These are phyloP conservation scores for Xylaria sp. DNA, from an alignment of 495 filamentous ascomycete genomes.

Conservation along the genomic window DNA sequence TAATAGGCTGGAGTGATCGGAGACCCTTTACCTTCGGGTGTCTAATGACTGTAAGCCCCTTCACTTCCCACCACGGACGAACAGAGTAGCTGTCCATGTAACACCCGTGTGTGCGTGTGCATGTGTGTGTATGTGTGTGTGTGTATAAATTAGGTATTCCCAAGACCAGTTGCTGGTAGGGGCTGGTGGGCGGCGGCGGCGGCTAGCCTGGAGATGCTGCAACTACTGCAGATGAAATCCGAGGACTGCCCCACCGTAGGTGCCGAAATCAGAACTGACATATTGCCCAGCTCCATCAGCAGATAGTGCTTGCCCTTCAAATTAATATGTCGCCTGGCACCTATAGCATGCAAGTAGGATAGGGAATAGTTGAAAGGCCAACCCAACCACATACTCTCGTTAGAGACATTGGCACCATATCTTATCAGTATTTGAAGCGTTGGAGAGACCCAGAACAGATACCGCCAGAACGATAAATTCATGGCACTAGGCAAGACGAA, in stretches of 20 bases:
- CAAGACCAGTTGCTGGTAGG: constrained; percentile 4
- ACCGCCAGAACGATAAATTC: constrained; percentile 7
- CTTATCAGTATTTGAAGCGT: constrained; percentile 18
- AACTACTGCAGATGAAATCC: constrained; percentile 13
- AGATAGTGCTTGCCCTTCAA: constrained; percentile 13
- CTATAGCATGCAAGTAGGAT: constrained; percentile 16
- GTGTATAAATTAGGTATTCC: constrained; percentile 12
- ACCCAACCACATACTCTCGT: constrained; percentile 16
- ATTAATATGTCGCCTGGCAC: not conserved
- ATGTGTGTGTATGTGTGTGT: constrained; percentile 16
- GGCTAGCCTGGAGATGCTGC: not conserved
- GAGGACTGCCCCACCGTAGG: not conserved
- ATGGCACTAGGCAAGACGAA: constrained; percentile 13
- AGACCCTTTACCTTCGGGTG: constrained; percentile 22
- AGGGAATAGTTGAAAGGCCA: constrained; percentile 10
- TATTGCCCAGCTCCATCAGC: not conserved
- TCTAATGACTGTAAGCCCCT: constrained; percentile 4
- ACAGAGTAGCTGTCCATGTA: not conserved
- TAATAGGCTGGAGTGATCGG: constrained; percentile 7
- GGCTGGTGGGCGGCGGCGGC: not conserved
- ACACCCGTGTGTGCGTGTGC: constrained; percentile 12
- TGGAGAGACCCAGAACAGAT: not conserved
- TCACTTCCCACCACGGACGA: not conserved
- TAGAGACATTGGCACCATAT: constrained; percentile 19
- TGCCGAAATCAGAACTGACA: not conserved